Percentiles rank a stretch among this genome's conserved stretches.
Conservation (phyloP, 2,329 filamentous ascomycete genomes). For the Cryphonectria naterciae region DNA sequence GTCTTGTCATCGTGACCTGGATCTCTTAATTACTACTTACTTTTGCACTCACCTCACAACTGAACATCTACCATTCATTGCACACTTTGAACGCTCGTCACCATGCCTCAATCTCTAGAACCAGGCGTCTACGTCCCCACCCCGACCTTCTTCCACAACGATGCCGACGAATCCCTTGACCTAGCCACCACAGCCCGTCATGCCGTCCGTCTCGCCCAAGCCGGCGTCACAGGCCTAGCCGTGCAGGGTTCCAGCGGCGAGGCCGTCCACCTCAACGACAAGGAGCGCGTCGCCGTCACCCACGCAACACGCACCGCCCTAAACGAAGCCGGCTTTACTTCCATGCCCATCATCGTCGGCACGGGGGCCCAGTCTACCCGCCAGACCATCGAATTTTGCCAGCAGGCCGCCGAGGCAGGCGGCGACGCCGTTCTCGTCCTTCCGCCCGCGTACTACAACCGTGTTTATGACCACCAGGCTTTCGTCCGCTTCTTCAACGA, state of each 20-base stretch:
- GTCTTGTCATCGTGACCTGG: not conserved
- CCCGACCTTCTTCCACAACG: constrained; percentile 55
- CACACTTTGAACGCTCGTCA: not conserved
- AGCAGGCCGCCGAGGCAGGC: constrained; percentile 64
- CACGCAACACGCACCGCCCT: constrained; percentile 57
- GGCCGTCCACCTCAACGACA: constrained; percentile 65
- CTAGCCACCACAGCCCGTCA: constrained; percentile 51
- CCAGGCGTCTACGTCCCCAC: constrained; percentile 58
- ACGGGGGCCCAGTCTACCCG: constrained; percentile 68
- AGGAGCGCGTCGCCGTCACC: constrained; percentile 62
- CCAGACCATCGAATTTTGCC: constrained; percentile 67
- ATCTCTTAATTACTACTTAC: not conserved
- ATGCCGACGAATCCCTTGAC: constrained; percentile 55
- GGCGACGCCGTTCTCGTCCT: constrained; percentile 70
- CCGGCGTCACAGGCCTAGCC: constrained; percentile 64
- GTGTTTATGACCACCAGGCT: constrained; percentile 57
- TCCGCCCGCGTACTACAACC: constrained; percentile 69
- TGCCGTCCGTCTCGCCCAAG: constrained; percentile 60
- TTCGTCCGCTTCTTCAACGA: constrained; percentile 63
- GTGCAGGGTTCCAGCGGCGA: constrained; percentile 71
- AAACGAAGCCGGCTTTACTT: constrained; percentile 58
- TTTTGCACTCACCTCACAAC: not conserved
- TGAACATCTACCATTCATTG: not conserved
- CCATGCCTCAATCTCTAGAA: not conserved
- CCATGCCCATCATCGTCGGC: constrained; percentile 68